Percentiles rank a stretch among this genome's conserved stretches.
phyloP scores from a whole-genome alignment of 331 rosid species.

The Telfairia occidentalis region DNA sequence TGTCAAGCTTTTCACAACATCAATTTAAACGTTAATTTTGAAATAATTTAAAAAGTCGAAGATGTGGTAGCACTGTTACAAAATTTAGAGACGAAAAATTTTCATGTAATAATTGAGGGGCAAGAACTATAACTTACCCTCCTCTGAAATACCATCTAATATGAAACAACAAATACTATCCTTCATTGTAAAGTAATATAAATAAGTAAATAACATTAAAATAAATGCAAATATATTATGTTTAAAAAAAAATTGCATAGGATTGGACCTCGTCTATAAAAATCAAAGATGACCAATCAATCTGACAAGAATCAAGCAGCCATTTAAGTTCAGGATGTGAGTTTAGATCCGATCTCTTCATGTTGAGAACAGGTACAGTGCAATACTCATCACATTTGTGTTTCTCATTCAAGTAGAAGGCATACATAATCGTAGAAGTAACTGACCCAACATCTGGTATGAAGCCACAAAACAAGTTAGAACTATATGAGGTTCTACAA shows the following conservation, averaged over 20 bases:
- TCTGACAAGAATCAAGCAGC: slow-evolving; percentile 75
- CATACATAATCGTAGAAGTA: slow-evolving; percentile 61
- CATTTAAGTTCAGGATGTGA: slow-evolving; percentile 66
- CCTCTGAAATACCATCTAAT: neutral
- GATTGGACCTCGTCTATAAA: slow-evolving; percentile 64
- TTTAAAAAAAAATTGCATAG: neutral
- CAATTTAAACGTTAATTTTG: neutral
- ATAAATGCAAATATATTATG: neutral
- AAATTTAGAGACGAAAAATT: neutral
- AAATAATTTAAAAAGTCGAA: neutral
- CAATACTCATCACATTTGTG: slow-evolving; percentile 32
- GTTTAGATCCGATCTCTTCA: slow-evolving; percentile 45
- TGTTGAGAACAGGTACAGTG: slow-evolving; percentile 70
- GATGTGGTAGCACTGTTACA: neutral
- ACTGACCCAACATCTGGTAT: slow-evolving; percentile 60
- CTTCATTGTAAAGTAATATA: neutral
- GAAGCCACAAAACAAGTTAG: slow-evolving; percentile 9
- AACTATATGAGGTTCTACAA: neutral
- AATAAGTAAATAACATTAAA: neutral
- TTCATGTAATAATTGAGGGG: neutral
- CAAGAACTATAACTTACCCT: neutral
- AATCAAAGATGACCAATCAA: slow-evolving; percentile 52
- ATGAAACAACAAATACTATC: neutral
- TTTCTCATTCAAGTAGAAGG: slow-evolving; percentile 61
- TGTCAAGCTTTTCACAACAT: neutral